Conservation (phyloP, 495 filamentous ascomycete species). For the Parathielavia hyrcaniae region DNA sequence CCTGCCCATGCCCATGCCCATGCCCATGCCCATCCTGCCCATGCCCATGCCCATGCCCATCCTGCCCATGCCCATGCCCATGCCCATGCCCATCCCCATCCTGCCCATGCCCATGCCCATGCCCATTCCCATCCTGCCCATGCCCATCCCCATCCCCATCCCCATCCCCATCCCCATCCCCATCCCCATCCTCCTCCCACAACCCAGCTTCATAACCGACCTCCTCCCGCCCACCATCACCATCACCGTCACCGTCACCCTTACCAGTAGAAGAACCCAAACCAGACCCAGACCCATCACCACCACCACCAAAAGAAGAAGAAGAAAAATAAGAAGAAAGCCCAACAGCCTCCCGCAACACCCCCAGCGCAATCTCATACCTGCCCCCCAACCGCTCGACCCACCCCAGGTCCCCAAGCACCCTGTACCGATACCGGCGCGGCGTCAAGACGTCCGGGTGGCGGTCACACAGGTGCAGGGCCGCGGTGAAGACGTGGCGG, state of each 20-base stretch:
- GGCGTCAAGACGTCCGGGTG: neutral
- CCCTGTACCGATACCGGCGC: neutral
- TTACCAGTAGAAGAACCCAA: neutral
- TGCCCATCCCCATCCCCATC: too few relatives aligned
- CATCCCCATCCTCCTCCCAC: too few relatives aligned
- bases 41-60: too few relatives aligned
- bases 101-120: too few relatives aligned
- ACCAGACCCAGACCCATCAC: neutral
- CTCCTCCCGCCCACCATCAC: too few relatives aligned
- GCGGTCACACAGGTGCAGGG: neutral
- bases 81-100: too few relatives aligned
- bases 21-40: too few relatives aligned
- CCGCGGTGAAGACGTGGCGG: neutral
- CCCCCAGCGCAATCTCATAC: neutral
- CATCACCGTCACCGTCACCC: neutral
- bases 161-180: too few relatives aligned
- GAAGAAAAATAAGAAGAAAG: neutral
- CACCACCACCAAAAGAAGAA: neutral
- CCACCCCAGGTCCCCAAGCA: neutral
- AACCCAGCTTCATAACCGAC: too few relatives aligned
- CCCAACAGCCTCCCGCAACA: neutral
- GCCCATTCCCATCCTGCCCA: too few relatives aligned
- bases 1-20: too few relatives aligned
- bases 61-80: too few relatives aligned
- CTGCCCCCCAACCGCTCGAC: neutral